These are phyloP conservation scores for Oehlia diaphana DNA, from an alignment of 192 early-diverging fungal species.

Conservation along the genomic window DNA sequence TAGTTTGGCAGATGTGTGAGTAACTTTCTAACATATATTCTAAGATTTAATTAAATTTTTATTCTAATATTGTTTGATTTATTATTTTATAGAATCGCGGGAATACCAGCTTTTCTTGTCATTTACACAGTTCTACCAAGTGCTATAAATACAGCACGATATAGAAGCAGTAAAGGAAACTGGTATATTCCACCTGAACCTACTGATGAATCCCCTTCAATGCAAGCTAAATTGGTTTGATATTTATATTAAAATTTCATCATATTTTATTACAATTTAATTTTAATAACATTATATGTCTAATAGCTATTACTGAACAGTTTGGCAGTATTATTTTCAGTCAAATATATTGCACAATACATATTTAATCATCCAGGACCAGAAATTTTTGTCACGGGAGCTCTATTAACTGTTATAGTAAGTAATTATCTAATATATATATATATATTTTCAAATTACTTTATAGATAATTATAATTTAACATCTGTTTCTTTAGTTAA, in stretches of 20 bases:
- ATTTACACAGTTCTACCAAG: slow-evolving; percentile 28
- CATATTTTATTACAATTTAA: neutral
- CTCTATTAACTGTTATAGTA: slow-evolving; percentile 28
- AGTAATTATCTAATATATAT: neutral
- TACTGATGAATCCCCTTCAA: slow-evolving; percentile 19
- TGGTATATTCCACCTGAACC: slow-evolving; percentile 30
- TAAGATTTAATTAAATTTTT: neutral
- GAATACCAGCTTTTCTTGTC: slow-evolving; percentile 28
- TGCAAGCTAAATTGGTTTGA: slow-evolving; percentile 29
- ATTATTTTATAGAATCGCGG: slow-evolving; percentile 10
- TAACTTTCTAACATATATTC: neutral
- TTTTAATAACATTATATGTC: neutral
- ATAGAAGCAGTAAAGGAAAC: slow-evolving; percentile 25
- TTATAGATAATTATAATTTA: neutral
- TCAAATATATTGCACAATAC: slow-evolving; percentile 32
- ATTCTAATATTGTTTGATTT: neutral
- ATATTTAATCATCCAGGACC: slow-evolving; percentile 21
- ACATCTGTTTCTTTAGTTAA: neutral
- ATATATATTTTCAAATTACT: no score
- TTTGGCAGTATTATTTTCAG: slow-evolving; percentile 25
- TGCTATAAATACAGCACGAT: slow-evolving; percentile 16
- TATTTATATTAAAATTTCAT: neutral
- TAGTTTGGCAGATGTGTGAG: slow-evolving; percentile 18
- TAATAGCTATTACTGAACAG: slow-evolving; percentile 23
- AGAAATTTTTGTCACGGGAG: slow-evolving; percentile 31